Evolutionary conservation across 1,284 basidiomycete species (phyloP).

Genomic region (Ustilago loliicola): DNA sequence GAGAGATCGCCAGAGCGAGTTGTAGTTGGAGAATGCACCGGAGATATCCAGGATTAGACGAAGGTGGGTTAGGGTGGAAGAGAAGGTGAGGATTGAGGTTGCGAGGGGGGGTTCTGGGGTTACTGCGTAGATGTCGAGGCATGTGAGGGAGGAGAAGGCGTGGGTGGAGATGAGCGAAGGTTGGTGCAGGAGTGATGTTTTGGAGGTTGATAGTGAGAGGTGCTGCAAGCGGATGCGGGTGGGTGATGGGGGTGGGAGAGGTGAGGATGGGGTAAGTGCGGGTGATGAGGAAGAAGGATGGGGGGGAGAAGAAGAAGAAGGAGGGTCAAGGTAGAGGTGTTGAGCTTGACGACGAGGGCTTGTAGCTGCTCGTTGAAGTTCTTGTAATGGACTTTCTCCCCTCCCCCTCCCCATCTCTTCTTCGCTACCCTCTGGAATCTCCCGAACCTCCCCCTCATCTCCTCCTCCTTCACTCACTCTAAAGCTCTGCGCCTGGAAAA

Average conservation of each 20-base stretch:
- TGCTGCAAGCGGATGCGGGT: slow-evolving; percentile 18
- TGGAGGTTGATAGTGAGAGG: slow-evolving; percentile 36
- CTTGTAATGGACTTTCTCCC: slow-evolving; percentile 5
- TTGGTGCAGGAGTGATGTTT: slow-evolving; percentile 43
- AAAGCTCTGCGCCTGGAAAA: slow-evolving; percentile 12
- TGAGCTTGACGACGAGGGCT: slow-evolving; percentile 2
- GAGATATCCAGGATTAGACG: slow-evolving; percentile 37
- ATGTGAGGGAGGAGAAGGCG: slow-evolving; percentile 24
- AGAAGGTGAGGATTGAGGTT: slow-evolving; percentile 8
- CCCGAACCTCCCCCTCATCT: background rate
- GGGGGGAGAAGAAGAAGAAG: background rate
- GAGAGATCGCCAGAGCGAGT: slow-evolving; percentile 33
- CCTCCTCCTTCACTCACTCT: background rate
- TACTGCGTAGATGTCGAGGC: slow-evolving; percentile 45
- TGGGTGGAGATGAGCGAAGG: slow-evolving; percentile 9
- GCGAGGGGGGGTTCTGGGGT: slow-evolving; percentile 40
- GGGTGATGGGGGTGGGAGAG: slow-evolving; percentile 1
- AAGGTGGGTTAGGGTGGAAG: slow-evolving; percentile 24
- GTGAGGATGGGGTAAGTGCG: background rate
- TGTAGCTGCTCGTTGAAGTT: slow-evolving; percentile 8
- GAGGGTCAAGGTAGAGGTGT: slow-evolving; percentile 28
- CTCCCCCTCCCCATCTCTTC: slow-evolving; percentile 7
- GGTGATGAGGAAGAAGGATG: too few species aligned
- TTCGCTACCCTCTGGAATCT: slow-evolving; percentile 1
- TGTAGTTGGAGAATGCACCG: slow-evolving; percentile 38